These are phyloP conservation scores for Trametes gibbosa DNA, from an alignment of 768 basidiomycete genomes.

Conservation along the genomic window DNA sequence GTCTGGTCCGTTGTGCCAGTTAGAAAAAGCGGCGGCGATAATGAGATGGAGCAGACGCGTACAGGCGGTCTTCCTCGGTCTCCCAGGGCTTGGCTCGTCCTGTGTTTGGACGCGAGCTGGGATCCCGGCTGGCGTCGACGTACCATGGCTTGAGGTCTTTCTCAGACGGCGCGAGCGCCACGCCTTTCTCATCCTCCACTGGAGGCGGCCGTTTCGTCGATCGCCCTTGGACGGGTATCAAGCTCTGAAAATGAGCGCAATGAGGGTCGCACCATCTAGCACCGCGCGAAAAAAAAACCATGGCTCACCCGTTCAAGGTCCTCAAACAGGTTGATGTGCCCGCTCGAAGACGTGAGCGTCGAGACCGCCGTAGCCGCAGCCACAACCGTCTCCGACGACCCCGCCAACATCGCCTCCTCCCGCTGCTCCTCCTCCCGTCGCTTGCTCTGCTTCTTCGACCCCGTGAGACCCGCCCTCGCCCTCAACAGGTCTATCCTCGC, in stretches of 20 bases:
- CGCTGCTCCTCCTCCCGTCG: conserved; percentile 27
- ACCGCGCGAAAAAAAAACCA: background rate
- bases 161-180: conserved; percentile 68
- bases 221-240: conserved; percentile 30
- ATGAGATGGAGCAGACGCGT: background rate
- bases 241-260: background rate
- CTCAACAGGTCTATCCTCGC: conserved; percentile 67
- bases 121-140: conserved; percentile 25
- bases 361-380: conserved; percentile 28
- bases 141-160: conserved; percentile 88
- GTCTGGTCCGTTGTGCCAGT: conserved; percentile 37
- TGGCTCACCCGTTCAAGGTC: conserved; percentile 67
- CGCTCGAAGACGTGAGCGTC: conserved; percentile 44
- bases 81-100: background rate
- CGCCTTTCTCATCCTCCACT: conserved; percentile 58
- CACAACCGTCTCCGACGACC: background rate
- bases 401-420: conserved; percentile 31
- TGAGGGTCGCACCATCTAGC: conserved; percentile 1
- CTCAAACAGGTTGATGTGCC: conserved; percentile 83
- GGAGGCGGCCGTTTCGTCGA: conserved; percentile 38
- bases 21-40: background rate
- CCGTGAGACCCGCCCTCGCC: conserved; percentile 50
- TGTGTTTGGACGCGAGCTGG: conserved; percentile 11
- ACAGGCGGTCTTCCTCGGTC: conserved; percentile 28
- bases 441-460: conserved; percentile 18